Evolutionary conservation across 768 basidiomycete species (phyloP).

Genomic region (Russula sp.): DNA sequence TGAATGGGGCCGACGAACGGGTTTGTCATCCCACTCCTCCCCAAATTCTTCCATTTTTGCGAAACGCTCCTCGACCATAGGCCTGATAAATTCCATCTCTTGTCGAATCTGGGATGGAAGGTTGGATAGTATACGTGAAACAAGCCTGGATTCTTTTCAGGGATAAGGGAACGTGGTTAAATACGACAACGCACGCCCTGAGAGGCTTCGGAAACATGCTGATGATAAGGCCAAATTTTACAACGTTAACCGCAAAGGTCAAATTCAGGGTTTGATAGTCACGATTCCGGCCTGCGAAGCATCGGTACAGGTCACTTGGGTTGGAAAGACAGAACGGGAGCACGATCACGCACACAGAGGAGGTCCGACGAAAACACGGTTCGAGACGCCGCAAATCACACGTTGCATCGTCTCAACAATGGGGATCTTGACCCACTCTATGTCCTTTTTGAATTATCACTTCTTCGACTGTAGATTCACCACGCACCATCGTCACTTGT

Average conservation of each 20-base stretch:
- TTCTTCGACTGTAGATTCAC: neutral
- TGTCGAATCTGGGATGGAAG: conserved; percentile 15
- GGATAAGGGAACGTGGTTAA: neutral
- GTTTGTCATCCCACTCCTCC: conserved; percentile 26
- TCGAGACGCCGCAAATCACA: conserved; percentile 30
- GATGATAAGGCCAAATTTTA: conserved; percentile 28
- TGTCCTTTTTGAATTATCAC: conserved; percentile 25
- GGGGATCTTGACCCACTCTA: conserved; percentile 28
- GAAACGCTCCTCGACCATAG: conserved; percentile 23
- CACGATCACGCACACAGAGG: conserved; percentile 30
- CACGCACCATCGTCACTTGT: conserved; percentile 19
- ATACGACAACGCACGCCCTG: conserved; percentile 31
- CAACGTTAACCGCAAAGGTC: conserved; percentile 32
- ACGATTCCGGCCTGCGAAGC: conserved; percentile 28
- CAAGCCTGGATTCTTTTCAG: conserved; percentile 12
- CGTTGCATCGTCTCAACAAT: conserved; percentile 25
- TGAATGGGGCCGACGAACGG: conserved; percentile 20
- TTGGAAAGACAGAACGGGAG: neutral
- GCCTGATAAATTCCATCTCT: conserved; percentile 9
- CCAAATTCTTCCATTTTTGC: conserved; percentile 23
- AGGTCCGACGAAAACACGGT: conserved; percentile 33
- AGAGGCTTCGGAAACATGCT: conserved; percentile 33
- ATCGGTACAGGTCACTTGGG: neutral
- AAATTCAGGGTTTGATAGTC: conserved; percentile 31
- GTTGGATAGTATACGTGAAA: conserved; percentile 20